Conservation (phyloP, 202 grass and related monocot species). For the Thinopyrum obtusiflorum region DNA sequence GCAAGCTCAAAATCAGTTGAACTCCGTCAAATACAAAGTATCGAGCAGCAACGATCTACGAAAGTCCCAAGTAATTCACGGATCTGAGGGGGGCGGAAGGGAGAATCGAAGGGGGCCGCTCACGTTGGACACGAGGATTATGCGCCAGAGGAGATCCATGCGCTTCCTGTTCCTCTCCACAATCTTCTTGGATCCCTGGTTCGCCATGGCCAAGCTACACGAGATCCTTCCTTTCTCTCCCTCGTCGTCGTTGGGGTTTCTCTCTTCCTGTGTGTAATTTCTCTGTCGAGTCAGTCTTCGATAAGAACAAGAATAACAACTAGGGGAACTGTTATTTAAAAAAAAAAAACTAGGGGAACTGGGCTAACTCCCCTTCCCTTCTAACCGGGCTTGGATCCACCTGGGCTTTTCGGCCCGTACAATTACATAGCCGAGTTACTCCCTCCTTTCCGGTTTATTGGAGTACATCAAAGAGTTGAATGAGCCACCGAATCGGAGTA, state of each 20-base stretch:
- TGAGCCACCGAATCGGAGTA: too few relatives aligned
- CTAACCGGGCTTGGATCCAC: neutral
- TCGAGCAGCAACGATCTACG: neutral
- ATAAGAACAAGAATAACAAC: neutral
- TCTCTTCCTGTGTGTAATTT: neutral
- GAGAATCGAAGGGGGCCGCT: neutral
- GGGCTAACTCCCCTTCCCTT: neutral
- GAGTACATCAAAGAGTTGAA: too few relatives aligned
- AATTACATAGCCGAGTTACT: too few relatives aligned
- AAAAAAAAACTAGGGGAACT: neutral
- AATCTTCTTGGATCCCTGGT: constrained; percentile 92
- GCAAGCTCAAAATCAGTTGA: neutral
- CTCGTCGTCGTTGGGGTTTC: neutral
- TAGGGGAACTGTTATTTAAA: too few relatives aligned
- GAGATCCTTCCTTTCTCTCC: neutral
- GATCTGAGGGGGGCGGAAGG: constrained; percentile 11
- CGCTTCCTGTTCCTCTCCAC: constrained; percentile 93
- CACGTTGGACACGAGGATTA: constrained; percentile 83
- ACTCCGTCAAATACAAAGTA: neutral
- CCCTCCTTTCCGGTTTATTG: too few relatives aligned
- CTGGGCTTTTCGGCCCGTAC: neutral
- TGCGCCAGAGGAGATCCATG: constrained; percentile 61
- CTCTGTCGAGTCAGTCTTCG: neutral
- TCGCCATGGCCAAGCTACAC: constrained; percentile 60
- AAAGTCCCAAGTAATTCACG: constrained; percentile 8